Percentiles rank a stretch among this genome's conserved stretches.
Conservation (phyloP, 345 rosid species). For the Dimocarpus longan region DNA sequence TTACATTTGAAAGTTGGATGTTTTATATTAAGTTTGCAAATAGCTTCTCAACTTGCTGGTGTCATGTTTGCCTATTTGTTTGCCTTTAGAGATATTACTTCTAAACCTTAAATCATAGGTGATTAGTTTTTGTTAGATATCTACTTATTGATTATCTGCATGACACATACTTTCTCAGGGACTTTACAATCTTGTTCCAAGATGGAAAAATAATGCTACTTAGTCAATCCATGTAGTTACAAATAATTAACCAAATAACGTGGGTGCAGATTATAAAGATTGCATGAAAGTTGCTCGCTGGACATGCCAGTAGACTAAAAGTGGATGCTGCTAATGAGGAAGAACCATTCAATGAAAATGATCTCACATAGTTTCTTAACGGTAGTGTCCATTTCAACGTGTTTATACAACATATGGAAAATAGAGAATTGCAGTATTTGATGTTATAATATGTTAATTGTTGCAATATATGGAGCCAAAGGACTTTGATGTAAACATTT, state of each 20-base stretch:
- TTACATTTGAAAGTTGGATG: not conserved
- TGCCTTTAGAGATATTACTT: not conserved
- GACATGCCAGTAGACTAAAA: conserved; percentile 63
- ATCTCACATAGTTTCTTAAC: conserved; percentile 62
- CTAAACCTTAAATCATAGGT: not conserved
- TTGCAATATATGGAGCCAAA: not conserved
- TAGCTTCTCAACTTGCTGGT: not conserved
- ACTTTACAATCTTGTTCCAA: not conserved
- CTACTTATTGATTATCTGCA: not conserved
- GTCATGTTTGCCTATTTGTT: not conserved
- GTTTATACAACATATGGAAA: not conserved
- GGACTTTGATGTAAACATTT: not conserved
- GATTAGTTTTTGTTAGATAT: not conserved
- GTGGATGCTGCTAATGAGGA: conserved; percentile 43
- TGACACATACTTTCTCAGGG: not conserved
- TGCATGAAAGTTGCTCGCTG: conserved; percentile 93
- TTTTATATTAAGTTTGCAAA: too few relatives aligned
- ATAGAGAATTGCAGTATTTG: not conserved
- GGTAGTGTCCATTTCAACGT: not conserved
- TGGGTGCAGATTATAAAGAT: conserved; percentile 72
- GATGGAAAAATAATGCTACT: not conserved
- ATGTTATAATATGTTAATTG: not conserved
- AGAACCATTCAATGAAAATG: conserved; percentile 80
- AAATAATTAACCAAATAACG: conserved; percentile 10
- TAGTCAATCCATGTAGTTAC: not conserved